Evolutionary conservation across 108 stramenopile genomes (phyloP).

Genomic region (Fragilariopsis cylindrus): DNA sequence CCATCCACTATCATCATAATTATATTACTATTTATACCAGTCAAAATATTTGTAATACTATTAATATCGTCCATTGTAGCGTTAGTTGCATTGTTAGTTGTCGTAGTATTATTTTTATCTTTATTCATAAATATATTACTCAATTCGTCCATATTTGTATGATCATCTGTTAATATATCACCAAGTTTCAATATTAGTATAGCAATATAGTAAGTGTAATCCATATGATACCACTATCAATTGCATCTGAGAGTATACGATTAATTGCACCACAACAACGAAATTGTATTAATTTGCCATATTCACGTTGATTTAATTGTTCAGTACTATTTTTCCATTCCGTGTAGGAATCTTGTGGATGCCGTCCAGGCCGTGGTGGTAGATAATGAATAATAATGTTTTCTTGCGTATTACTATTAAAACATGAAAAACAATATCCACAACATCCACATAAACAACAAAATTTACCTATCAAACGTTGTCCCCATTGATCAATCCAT

Average conservation of each 20-base stretch:
- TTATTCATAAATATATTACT: background rate
- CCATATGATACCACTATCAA: constrained; percentile 24
- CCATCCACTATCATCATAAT: background rate
- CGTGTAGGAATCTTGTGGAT: background rate
- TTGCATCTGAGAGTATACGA: background rate
- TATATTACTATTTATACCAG: background rate
- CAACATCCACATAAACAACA: constrained; percentile 12
- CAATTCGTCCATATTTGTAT: too few relatives aligned
- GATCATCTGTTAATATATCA: background rate
- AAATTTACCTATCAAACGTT: constrained; percentile 19
- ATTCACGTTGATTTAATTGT: background rate
- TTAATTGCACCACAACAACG: constrained; percentile 26
- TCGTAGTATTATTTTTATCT: background rate
- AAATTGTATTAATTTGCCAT: constrained; percentile 31
- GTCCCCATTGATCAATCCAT: constrained; percentile 26
- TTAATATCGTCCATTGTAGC: too few relatives aligned
- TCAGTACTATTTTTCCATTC: background rate
- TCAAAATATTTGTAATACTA: background rate
- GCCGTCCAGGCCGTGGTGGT: background rate
- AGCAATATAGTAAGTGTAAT: constrained; percentile 11
- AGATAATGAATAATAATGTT: background rate
- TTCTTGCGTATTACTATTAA: background rate
- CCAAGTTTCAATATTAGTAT: background rate
- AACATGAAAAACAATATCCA: background rate
- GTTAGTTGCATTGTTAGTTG: background rate